Percentiles rank a stretch among this genome's conserved stretches.
Conservation (phyloP, 2,329 filamentous ascomycete species). For the Scortechinia acanthostroma region DNA sequence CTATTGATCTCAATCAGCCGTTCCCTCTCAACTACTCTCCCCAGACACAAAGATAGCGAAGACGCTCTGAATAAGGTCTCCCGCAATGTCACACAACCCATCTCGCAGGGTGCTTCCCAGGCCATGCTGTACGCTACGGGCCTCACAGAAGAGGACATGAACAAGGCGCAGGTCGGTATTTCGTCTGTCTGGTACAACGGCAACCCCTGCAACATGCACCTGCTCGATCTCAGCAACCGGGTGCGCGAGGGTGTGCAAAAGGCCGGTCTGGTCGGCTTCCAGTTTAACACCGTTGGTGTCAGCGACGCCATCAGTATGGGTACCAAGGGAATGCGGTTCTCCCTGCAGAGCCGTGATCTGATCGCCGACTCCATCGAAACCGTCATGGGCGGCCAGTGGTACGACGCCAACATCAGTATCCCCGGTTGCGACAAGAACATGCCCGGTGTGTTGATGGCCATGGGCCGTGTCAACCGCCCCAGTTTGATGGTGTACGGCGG, state of each 20-base stretch:
- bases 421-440: slow-evolving; percentile 99
- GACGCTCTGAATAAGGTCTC: slow-evolving; percentile 76
- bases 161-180: slow-evolving; percentile 95
- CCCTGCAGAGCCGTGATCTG: slow-evolving; percentile 86
- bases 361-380: slow-evolving; percentile 98
- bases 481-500: slow-evolving; percentile 97
- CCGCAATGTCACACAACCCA: slow-evolving; percentile 82
- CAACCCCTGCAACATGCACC: slow-evolving; percentile 98
- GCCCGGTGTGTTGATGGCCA: slow-evolving; percentile 85
- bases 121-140: slow-evolving; percentile 98
- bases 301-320: slow-evolving; percentile 98
- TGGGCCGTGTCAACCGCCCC: slow-evolving; percentile 89
- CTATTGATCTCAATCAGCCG: slow-evolving; percentile 13
- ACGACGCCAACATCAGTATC: slow-evolving; percentile 93
- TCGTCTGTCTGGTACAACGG: slow-evolving; percentile 97
- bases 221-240: slow-evolving; percentile 78
- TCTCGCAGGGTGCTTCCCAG: slow-evolving; percentile 95
- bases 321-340: slow-evolving; percentile 93
- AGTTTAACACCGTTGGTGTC: slow-evolving; percentile 98
- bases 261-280: slow-evolving; percentile 81
- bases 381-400: slow-evolving; percentile 98
- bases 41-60: slow-evolving; percentile 35
- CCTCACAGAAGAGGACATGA: slow-evolving; percentile 77
- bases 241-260: slow-evolving; percentile 56
- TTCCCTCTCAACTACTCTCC: slow-evolving; percentile 29